Percentiles rank a stretch among this genome's conserved stretches.
Evolutionary conservation across 2,329 filamentous ascomycete species (phyloP).

Genomic region (Tolypocladium amazonense): DNA sequence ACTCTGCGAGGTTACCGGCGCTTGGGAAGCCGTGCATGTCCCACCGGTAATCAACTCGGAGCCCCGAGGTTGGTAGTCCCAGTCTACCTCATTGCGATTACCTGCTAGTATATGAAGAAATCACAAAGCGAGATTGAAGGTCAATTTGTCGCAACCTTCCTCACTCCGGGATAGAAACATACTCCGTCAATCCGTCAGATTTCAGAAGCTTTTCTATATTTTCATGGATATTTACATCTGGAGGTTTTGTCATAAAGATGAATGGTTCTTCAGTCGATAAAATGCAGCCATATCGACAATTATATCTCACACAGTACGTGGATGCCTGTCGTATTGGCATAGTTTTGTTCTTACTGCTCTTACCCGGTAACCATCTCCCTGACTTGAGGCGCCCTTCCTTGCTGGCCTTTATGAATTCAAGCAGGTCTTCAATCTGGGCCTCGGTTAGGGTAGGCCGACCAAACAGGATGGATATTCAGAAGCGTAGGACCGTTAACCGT

Average conservation of each 20-base stretch:
- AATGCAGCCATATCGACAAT: not conserved
- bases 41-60: not conserved
- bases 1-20: not conserved
- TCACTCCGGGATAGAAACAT: not conserved
- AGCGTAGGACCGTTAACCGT: no score
- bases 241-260: not conserved
- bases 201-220: not conserved
- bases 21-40: not conserved
- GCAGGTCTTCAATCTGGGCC: no score
- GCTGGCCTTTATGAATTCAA: no score
- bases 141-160: not conserved
- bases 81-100: not conserved
- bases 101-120: not conserved
- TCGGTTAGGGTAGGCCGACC: no score
- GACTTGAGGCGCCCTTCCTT: not conserved
- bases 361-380: not conserved
- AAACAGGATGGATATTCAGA: no score
- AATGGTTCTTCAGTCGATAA: not conserved
- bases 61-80: not conserved
- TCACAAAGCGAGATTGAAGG: not conserved
- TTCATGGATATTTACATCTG: no score
- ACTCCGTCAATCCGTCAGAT: not conserved
- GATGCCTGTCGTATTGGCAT: not conserved
- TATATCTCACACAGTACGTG: not conserved
- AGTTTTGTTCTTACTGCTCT: not conserved